A percentile compares a stretch with the other conserved stretches of the same genome.
Conservation (phyloP, 495 filamentous ascomycete species). For the Parathielavia hyrcaniae region DNA sequence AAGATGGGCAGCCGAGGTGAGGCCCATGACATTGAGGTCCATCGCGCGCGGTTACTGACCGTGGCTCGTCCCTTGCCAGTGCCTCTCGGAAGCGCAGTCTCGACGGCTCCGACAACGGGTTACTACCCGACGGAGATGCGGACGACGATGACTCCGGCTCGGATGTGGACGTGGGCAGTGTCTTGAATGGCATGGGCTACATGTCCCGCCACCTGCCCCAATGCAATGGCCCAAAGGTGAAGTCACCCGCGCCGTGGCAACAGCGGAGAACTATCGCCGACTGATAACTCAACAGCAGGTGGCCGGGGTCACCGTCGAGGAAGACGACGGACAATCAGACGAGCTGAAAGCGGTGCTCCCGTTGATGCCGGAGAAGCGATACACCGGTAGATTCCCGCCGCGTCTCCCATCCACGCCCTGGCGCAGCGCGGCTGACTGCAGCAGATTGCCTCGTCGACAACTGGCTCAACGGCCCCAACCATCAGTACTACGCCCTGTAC, state of each 20-base stretch:
- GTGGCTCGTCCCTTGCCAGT: constrained; percentile 1
- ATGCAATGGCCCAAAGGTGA: constrained; percentile 24
- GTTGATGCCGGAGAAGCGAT: constrained; percentile 25
- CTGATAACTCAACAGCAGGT: constrained; percentile 16
- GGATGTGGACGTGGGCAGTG: constrained; percentile 26
- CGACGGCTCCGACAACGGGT: constrained; percentile 14
- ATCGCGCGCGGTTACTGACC: constrained; percentile 7
- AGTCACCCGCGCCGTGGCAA: not conserved
- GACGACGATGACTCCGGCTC: constrained; percentile 17
- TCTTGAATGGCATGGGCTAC: constrained; percentile 32
- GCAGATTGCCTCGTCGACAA: constrained; percentile 47
- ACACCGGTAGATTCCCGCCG: constrained; percentile 28
- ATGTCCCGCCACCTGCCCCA: constrained; percentile 31
- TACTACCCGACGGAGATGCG: constrained; percentile 4
- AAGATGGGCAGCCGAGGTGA: constrained; percentile 19
- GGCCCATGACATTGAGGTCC: constrained; percentile 1
- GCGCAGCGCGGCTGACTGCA: constrained; percentile 27
- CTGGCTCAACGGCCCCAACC: constrained; percentile 45
- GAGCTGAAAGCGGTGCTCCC: constrained; percentile 25
- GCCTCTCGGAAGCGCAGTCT: constrained; percentile 23
- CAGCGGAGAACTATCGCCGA: not conserved
- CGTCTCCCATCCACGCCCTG: not conserved
- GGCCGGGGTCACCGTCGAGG: constrained; percentile 12
- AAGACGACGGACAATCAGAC: constrained; percentile 26
- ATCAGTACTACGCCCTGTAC: constrained; percentile 47